Evolutionary conservation across 2,329 filamentous ascomycete species (phyloP).

Genomic region (Fusarium verrucosum): DNA sequence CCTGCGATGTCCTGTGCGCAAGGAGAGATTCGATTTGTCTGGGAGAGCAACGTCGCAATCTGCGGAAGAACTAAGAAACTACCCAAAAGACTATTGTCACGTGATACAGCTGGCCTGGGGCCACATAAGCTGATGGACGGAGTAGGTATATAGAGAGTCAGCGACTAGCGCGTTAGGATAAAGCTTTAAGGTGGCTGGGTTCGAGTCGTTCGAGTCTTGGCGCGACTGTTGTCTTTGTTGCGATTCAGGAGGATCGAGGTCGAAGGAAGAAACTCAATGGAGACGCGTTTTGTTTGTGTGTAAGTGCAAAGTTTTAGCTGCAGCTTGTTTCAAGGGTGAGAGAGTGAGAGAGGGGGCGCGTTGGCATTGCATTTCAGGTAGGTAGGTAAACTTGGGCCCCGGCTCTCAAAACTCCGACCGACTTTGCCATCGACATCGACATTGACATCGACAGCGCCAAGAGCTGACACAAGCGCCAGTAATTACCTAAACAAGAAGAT

Average conservation of each 20-base stretch:
- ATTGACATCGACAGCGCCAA: background rate
- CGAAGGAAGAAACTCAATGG: background rate
- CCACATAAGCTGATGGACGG: slow-evolving; percentile 34
- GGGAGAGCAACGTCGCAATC: slow-evolving; percentile 44
- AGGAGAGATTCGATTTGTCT: slow-evolving; percentile 40
- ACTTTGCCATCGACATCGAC: too few species aligned
- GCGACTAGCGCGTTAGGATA: slow-evolving; percentile 7
- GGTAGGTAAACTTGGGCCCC: slow-evolving; percentile 6
- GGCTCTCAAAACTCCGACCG: slow-evolving; percentile 8
- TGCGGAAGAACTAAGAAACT: slow-evolving; percentile 36
- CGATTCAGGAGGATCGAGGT: background rate
- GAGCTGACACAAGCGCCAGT: background rate
- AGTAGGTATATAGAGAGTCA: background rate
- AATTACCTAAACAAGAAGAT: background rate
- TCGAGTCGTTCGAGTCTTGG: slow-evolving; percentile 1
- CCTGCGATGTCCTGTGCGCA: slow-evolving; percentile 45
- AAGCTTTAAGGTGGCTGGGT: slow-evolving; percentile 8
- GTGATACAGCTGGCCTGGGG: slow-evolving; percentile 25
- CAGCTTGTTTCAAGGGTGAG: slow-evolving; percentile 12
- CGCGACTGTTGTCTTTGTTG: background rate
- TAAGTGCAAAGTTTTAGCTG: slow-evolving; percentile 9
- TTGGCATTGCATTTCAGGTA: slow-evolving; percentile 16
- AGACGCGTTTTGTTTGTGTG: background rate
- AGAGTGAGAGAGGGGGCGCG: slow-evolving; percentile 1
- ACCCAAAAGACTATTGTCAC: slow-evolving; percentile 35